Evolutionary conservation across 495 filamentous ascomycete genomes (phyloP), one percentile per base, ranked within the genome.

Genomic region (Delitschia confertaspora): DNA sequence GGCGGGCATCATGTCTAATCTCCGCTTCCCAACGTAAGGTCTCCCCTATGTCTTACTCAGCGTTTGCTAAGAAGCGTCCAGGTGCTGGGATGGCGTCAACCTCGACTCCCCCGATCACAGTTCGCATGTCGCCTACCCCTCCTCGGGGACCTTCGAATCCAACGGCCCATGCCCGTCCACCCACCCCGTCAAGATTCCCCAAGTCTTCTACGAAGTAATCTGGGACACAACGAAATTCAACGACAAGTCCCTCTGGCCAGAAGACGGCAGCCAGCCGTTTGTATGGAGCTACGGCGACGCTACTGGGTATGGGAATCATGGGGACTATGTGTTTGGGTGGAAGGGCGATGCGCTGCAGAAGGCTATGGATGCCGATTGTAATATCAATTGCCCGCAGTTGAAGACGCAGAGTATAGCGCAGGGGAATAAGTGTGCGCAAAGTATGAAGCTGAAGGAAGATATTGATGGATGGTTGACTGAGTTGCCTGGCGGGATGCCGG

Each of bases 131-230:
- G 50, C 45, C 24, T 54, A 54, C 36, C 50, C 50, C 1, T 16
- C 34, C 6, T 20, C 7, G 14, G 50, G 50, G 6, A 44, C n/a
- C 22, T 54, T 54, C 40, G 33, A 51, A 2, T 16, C 9, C 42
- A 46, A 46, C 19, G 47, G 47, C 37, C 30, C 21, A 24, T 54
- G 50, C 50, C 50, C 50, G n/a, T 37, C 45, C 21, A 38, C 50
- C 9, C 50, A 54, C 35, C 50, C 50, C 1, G 39, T 49, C 38
- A 20, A 29, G 4, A 49, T 54, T 21, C 37, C 38, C 3, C 45
- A 49, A 33, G 46, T 54, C 38, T 51, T 54, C 45, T 49, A 51
- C 39, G 50, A 54, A 33, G 50, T 54, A 19, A 34, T 49, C 46
- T 54, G 45, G 45, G 45, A 49, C 33, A 54, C 45, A 8, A 44